Evolutionary conservation across 192 early-diverging fungal species (phyloP).

Genomic region (Backusella parvicylindrica): DNA sequence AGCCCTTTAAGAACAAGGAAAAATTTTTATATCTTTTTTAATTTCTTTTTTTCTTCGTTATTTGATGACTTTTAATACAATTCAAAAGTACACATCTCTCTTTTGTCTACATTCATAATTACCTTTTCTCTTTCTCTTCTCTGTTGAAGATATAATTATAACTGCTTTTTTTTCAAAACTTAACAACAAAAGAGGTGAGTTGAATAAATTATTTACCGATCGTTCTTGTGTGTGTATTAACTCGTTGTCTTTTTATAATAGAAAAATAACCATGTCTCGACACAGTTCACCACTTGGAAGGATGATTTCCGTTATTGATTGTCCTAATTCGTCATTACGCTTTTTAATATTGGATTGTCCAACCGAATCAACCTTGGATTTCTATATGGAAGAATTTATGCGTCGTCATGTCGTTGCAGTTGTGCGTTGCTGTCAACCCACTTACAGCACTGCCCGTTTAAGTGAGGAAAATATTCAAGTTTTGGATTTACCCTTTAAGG

Average conservation of each 20-base stretch:
- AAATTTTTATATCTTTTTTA: neutral
- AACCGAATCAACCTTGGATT: slow-evolving; percentile 68
- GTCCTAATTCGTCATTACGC: slow-evolving; percentile 53
- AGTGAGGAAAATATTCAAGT: slow-evolving; percentile 62
- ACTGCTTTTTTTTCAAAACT: neutral
- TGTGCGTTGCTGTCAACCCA: slow-evolving; percentile 89
- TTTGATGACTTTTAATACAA: neutral
- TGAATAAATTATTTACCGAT: neutral
- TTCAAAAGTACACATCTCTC: neutral
- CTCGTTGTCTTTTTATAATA: neutral
- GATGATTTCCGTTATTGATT: slow-evolving; percentile 60
- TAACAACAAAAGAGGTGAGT: neutral
- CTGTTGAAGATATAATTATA: neutral
- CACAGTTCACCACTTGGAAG: slow-evolving; percentile 45
- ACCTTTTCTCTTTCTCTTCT: neutral
- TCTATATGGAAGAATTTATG: slow-evolving; percentile 71
- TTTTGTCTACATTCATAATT: slow-evolving; percentile 3
- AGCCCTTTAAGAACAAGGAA: neutral
- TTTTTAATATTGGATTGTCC: slow-evolving; percentile 94
- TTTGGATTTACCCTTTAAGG: slow-evolving; percentile 85
- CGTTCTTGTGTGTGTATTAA: neutral
- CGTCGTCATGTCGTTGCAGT: slow-evolving; percentile 77
- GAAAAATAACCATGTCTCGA: slow-evolving; percentile 3
- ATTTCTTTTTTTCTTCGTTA: neutral
- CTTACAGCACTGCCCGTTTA: slow-evolving; percentile 64